Evolutionary conservation across 495 filamentous ascomycete genomes (phyloP), one percentile per base, ranked within the genome.

Genomic region (Eremomyces bilateralis): DNA sequence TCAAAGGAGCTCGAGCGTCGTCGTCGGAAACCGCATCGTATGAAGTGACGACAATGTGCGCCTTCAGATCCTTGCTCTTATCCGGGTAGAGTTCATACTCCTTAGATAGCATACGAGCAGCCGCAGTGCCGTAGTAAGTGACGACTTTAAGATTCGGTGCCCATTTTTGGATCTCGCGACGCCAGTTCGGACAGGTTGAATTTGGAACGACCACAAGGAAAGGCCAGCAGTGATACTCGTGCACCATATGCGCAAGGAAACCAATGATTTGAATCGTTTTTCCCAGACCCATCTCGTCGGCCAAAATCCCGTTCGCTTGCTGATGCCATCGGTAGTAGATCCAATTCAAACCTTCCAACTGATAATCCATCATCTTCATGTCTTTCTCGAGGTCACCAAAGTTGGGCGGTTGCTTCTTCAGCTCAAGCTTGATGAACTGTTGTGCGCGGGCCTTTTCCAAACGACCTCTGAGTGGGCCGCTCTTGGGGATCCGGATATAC

Each of bases 221-320:
- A 0, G 90, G 90, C 68, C 77, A 99, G 50, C 80, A 78, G 31
- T 63, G 63, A 28, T 85, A 82, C 21, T 80, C 70, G 42, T 78
- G 62, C 20, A 78, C 65, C 27, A 99, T 53, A 11, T 76, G 69
- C 5, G 77, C 68, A 5, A 99, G 57, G 33, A 91, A 66, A 2
- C 70, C 71, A 36, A 99, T 83, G 33, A 94, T 69, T 51, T 99
- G 90, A 31, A 99, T 78, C 0, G 90, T 99, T 60, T 99, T 99
- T 18, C 90, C 90, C 6, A 99, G 69, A 3, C 90, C 90, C 90
- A 99, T 99, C 50, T 99, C 90, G 45, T 99, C 90, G 1, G 90
- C 90, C 2, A 99, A 67, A 45, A 99, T 88, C n/a, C 76, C 75
- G 45, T 90, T 95, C 40, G 78, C 65, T 40, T 73, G 61, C 31